Conservation (phyloP, 2,329 filamentous ascomycete genomes). For the Pseudopyrenochaeta lycopersici region DNA sequence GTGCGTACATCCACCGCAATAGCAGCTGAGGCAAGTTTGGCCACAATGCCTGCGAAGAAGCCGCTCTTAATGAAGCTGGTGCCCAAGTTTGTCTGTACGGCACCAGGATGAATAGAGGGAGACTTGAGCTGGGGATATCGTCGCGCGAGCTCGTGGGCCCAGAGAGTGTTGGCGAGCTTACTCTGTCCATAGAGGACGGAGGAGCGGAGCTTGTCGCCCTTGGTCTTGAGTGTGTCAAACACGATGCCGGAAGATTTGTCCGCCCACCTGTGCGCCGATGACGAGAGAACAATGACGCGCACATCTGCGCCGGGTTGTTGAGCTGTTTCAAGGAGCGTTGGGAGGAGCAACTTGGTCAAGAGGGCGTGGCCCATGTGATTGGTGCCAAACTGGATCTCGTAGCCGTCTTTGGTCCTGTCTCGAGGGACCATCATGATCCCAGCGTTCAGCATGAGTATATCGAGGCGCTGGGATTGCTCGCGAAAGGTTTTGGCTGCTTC, state of each 20-base stretch:
- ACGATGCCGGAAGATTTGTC: constrained; percentile 1
- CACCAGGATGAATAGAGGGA: constrained; percentile 1
- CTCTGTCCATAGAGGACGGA: constrained; percentile 50
- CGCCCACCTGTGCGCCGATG: not conserved
- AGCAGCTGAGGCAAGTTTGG: too few species aligned
- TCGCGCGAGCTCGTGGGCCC: constrained; percentile 28
- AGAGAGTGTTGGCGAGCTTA: constrained; percentile 59
- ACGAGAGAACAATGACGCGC: not conserved
- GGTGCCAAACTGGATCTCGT: constrained; percentile 57
- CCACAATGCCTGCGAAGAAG: too few species aligned
- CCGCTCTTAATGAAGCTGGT: too few species aligned
- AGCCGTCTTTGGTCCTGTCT: constrained; percentile 51
- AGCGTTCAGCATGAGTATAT: constrained; percentile 53
- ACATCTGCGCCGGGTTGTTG: not conserved
- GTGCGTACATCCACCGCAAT: not conserved
- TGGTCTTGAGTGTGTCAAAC: not conserved
- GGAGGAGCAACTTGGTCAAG: constrained; percentile 10
- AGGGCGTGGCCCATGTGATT: constrained; percentile 44
- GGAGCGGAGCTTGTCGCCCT: not conserved
- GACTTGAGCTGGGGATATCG: too few species aligned
- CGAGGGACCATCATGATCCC: constrained; percentile 29
- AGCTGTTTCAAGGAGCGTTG: constrained; percentile 3
- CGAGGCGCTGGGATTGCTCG: constrained; percentile 32
- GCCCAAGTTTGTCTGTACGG: too few species aligned
- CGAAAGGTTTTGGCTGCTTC: not conserved